Evolutionary conservation across 2,329 filamentous ascomycete genomes (phyloP).

Genomic region (Malbranchea cinnamomea): DNA sequence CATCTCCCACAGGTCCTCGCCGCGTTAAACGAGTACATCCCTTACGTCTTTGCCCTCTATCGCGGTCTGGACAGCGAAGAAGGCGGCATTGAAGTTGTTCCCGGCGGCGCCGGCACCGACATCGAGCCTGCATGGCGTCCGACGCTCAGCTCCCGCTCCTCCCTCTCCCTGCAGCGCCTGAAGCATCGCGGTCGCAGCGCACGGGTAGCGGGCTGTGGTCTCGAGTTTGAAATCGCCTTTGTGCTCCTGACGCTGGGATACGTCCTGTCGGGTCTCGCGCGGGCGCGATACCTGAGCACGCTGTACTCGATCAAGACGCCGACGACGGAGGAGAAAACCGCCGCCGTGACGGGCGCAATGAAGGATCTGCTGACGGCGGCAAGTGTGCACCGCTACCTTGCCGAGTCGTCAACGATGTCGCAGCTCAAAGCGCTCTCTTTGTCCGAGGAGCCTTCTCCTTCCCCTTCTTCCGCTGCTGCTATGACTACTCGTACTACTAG

Average conservation of each 20-base stretch:
- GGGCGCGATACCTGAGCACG: constrained; percentile 51
- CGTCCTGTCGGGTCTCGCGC: constrained; percentile 56
- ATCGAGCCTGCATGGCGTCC: constrained; percentile 70
- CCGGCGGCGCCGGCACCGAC: constrained; percentile 43
- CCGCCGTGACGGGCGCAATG: constrained; percentile 58
- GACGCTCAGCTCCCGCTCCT: constrained; percentile 42
- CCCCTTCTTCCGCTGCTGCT: constrained; percentile 31
- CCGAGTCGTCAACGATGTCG: no score
- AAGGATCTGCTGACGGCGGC: constrained; percentile 65
- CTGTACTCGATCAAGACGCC: constrained; percentile 54
- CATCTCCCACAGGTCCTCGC: constrained; percentile 57
- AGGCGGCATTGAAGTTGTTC: constrained; percentile 6
- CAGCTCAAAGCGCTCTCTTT: no score
- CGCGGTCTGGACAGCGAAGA: constrained; percentile 47
- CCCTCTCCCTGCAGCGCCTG: constrained; percentile 4
- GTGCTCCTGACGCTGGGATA: constrained; percentile 62
- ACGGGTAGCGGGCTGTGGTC: constrained; percentile 53
- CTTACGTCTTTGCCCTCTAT: constrained; percentile 67
- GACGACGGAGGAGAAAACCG: constrained; percentile 51
- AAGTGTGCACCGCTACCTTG: constrained; percentile 60
- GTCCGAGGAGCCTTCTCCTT: no score
- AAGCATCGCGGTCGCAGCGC: neutral
- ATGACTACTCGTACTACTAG: constrained; percentile 2
- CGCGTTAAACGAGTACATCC: constrained; percentile 61
- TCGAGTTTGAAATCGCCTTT: constrained; percentile 77